Evolutionary conservation across 495 filamentous ascomycete species (phyloP), one percentile per base, ranked within the genome.

Genomic region (Aspergillus mulundensis): DNA sequence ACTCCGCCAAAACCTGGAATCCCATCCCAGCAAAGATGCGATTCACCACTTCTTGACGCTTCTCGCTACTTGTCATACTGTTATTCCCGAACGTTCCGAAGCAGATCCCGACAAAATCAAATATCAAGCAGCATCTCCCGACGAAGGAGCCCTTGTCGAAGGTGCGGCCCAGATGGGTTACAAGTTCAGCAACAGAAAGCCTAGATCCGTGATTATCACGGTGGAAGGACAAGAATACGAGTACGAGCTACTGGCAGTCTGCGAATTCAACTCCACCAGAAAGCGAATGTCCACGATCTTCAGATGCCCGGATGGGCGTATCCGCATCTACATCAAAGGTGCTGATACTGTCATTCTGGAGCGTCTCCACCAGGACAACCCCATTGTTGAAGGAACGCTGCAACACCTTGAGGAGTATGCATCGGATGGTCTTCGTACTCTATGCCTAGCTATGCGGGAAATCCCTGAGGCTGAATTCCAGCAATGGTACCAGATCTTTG

Each of bases 241-340:
- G 65, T 97, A 94, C 64, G 94, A 99, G 65, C 78, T 99, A 28
- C 74, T 99, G 47, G 92, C 93, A 15, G 91, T 99, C 25, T 95
- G 92, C 69, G 95, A 99, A 70, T 99, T 99, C 79, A 97, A 99
- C 73, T 97, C 94, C 2, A 95, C 95, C 18, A 78, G 95, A 48
- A 99, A 99, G 73, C 80, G 95, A 46, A 99, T 99, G 95, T 97
- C 94, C 4, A 89, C 92, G 7, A 93, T 99, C 59, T 95, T 91
- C 76, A 84, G 94, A 23, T 96, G 94, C 64, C 95, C 95, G 0
- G 95, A 99, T 74, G 95, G 94, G 50, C 96, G 91, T 72, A 84
- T 99, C 48, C 80, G 93, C 36, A 84, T 88, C 58, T 99, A 96
- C 66, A 91, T 87, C 73, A 99, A 99, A 71, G 95, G 95, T 61